These are phyloP conservation scores for Adenanthera pavonina DNA, from an alignment of 306 rosid species.

Conservation along the genomic window DNA sequence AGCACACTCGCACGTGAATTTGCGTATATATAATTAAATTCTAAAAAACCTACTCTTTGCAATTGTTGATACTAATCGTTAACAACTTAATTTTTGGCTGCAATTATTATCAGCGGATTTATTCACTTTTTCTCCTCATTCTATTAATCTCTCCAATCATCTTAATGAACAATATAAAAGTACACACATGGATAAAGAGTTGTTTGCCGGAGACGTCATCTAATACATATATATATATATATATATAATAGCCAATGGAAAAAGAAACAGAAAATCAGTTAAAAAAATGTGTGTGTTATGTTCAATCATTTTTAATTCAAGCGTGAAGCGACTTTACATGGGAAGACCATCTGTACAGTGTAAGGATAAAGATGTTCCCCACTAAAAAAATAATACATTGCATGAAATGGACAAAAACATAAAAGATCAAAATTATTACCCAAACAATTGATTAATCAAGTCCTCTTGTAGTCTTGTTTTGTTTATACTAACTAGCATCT, in stretches of 20 bases:
- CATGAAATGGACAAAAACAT: neutral
- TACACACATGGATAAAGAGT: constrained; percentile 7
- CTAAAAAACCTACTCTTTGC: neutral
- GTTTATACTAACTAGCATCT: neutral
- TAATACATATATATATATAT: neutral
- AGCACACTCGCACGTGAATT: neutral
- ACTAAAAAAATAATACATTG: neutral
- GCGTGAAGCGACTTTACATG: constrained; percentile 35
- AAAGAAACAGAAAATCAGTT: constrained; percentile 14
- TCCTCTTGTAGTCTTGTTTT: neutral
- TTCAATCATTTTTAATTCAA: constrained; percentile 42
- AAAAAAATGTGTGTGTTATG: constrained; percentile 17
- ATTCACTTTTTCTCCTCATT: neutral
- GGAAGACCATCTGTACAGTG: constrained; percentile 42
- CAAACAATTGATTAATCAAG: neutral
- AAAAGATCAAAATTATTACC: constrained; percentile 14
- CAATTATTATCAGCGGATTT: neutral
- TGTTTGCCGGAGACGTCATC: constrained; percentile 22
- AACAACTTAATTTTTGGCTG: neutral
- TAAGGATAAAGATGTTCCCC: constrained; percentile 12
- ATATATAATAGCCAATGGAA: neutral
- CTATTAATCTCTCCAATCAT: constrained; percentile 1
- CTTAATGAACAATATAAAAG: constrained; percentile 9
- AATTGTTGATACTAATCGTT: constrained; percentile 1
- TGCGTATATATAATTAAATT: neutral